phyloP scores from a whole-genome alignment of 2,329 filamentous ascomycete genomes.

The Aspergillus sp. region DNA sequence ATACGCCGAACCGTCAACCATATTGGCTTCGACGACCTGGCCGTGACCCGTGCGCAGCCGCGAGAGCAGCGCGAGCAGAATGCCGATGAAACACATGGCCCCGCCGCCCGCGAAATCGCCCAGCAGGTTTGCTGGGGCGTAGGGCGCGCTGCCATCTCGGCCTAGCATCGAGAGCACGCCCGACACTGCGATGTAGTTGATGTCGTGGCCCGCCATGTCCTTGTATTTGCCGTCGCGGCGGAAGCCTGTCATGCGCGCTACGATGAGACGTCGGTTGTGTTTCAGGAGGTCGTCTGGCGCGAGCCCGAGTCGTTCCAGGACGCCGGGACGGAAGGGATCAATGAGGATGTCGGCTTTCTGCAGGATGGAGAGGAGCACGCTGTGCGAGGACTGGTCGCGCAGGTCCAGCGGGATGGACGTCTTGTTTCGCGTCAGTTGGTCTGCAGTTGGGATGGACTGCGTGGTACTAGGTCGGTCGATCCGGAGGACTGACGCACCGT shows the following conservation, averaged over 20 bases:
- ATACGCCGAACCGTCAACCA: slow-evolving; percentile 84
- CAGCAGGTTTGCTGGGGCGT: slow-evolving; percentile 73
- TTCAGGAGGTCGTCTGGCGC: slow-evolving; percentile 59
- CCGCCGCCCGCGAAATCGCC: slow-evolving; percentile 90
- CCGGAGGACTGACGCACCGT: slow-evolving; percentile 78
- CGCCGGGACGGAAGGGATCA: slow-evolving; percentile 86
- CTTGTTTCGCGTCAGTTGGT: slow-evolving; percentile 75
- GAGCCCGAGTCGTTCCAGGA: slow-evolving; percentile 76
- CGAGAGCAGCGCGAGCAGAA: slow-evolving; percentile 68
- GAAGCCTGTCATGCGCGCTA: slow-evolving; percentile 85
- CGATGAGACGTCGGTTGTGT: slow-evolving; percentile 66
- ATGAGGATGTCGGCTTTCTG: slow-evolving; percentile 67
- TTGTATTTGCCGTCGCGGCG: slow-evolving; percentile 76
- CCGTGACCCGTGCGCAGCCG: slow-evolving; percentile 58
- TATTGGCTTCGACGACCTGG: slow-evolving; percentile 90
- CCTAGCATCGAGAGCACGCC: slow-evolving; percentile 74
- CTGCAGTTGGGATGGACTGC: slow-evolving; percentile 40
- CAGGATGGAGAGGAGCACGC: slow-evolving; percentile 59
- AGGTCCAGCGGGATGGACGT: slow-evolving; percentile 71
- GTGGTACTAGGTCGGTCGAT: slow-evolving; percentile 58
- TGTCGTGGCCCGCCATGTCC: slow-evolving; percentile 87
- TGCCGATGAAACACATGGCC: slow-evolving; percentile 68
- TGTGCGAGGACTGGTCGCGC: slow-evolving; percentile 56
- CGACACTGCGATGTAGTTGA: slow-evolving; percentile 88
- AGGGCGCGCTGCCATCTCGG: slow-evolving; percentile 58